Conservation (phyloP, 1,139 yeast genomes). For the Pichia sp. region DNA sequence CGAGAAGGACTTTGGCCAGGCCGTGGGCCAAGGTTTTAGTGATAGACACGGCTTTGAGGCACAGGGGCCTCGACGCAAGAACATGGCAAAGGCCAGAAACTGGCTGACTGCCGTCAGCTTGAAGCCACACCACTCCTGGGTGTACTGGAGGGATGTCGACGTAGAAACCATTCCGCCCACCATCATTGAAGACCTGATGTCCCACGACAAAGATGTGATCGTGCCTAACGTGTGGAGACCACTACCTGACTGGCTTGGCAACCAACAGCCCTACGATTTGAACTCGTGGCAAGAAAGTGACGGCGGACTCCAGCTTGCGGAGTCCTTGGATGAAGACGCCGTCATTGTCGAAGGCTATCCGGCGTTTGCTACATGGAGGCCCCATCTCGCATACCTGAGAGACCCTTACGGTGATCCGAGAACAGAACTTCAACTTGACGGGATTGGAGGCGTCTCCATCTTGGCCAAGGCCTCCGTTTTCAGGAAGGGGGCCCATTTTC, state of each 20-base stretch:
- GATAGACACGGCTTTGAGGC: conserved; percentile 87
- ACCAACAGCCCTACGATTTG: conserved; percentile 80
- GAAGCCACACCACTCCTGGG: conserved; percentile 88
- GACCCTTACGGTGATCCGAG: conserved; percentile 41
- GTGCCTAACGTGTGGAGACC: conserved; percentile 94
- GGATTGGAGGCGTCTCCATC: conserved; percentile 61
- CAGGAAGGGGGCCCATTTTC: conserved; percentile 79
- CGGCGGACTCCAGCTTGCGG: conserved; percentile 64
- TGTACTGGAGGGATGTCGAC: conserved; percentile 91
- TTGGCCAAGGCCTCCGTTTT: conserved; percentile 78
- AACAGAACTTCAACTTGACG: conserved; percentile 39
- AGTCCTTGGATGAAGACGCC: conserved; percentile 68
- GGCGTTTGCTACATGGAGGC: conserved; percentile 42
- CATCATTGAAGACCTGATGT: conserved; percentile 76
- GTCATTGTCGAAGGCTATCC: conserved; percentile 83
- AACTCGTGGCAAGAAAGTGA: conserved; percentile 86
- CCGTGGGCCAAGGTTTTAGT: conserved; percentile 84
- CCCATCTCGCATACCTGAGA: conserved; percentile 38
- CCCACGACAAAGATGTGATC: conserved; percentile 69
- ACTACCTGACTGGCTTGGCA: conserved; percentile 67
- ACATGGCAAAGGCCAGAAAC: conserved; percentile 88
- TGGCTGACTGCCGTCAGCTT: conserved; percentile 77
- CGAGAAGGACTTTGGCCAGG: conserved; percentile 81
- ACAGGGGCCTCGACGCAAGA: conserved; percentile 80
- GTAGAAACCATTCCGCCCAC: conserved; percentile 79